These are phyloP conservation scores for Malassezia dermatis DNA, from an alignment of 1,284 basidiomycete species.

Conservation along the genomic window DNA sequence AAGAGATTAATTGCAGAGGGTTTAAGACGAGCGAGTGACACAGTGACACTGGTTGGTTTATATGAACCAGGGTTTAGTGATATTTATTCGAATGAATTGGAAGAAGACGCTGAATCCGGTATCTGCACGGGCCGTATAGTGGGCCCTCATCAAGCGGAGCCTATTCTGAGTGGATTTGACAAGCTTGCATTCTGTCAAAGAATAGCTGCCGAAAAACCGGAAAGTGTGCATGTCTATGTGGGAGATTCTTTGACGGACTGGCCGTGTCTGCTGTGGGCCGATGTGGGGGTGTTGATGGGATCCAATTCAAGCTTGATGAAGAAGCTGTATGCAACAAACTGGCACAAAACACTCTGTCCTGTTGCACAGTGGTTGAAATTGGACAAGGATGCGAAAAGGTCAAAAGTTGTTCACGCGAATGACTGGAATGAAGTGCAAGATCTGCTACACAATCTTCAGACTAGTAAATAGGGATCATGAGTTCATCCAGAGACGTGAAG, in stretches of 20 bases:
- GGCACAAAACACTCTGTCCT: neutral
- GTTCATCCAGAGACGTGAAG: conserved; percentile 16
- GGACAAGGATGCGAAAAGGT: neutral
- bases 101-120: conserved; percentile 6
- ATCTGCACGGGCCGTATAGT: conserved; percentile 23
- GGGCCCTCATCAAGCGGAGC: conserved; percentile 17
- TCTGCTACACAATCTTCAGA: neutral
- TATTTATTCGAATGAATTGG: conserved; percentile 32
- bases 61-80: neutral
- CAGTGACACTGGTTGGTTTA: neutral
- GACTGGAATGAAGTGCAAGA: conserved; percentile 7
- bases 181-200: conserved; percentile 22
- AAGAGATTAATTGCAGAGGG: conserved; percentile 23
- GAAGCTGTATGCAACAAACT: neutral
- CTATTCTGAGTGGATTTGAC: conserved; percentile 28
- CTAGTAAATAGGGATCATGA: conserved; percentile 16
- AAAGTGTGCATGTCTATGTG: conserved; percentile 24
- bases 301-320: neutral
- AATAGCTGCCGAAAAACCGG: neutral
- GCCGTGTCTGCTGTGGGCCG: conserved; percentile 27
- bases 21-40: neutral
- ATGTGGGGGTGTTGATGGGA: conserved; percentile 35
- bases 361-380: neutral
- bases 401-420: neutral
- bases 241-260: conserved; percentile 42